phyloP scores from a whole-genome alignment of 176 grass and related monocot genomes.

The Oryza coarctata region DNA sequence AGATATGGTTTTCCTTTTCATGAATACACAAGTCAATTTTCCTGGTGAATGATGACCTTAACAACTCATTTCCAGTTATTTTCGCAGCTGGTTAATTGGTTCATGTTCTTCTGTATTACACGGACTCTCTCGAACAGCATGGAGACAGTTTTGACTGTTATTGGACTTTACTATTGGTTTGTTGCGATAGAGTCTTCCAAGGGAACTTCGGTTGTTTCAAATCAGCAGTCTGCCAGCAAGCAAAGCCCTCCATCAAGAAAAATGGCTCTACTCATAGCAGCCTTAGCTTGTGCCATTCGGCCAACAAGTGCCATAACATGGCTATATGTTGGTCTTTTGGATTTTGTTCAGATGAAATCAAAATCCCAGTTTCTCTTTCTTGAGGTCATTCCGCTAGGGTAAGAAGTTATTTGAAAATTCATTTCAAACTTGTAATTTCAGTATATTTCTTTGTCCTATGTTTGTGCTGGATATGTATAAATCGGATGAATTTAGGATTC shows the following conservation, averaged over 20 bases:
- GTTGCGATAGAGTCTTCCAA: constrained; percentile 45
- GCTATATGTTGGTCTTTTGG: constrained; percentile 77
- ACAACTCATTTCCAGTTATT: constrained; percentile 57
- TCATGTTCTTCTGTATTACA: constrained; percentile 86
- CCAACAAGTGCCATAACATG: constrained; percentile 94
- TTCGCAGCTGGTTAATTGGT: constrained; percentile 88
- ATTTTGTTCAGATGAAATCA: constrained; percentile 68
- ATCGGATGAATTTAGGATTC: not conserved
- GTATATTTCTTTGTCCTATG: not conserved
- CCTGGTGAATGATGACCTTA: constrained; percentile 46
- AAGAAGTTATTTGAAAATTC: constrained; percentile 38
- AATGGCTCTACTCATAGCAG: constrained; percentile 66
- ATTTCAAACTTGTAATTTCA: constrained; percentile 4
- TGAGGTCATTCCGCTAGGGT: constrained; percentile 78
- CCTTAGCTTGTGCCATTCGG: constrained; percentile 81
- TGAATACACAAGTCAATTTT: not conserved
- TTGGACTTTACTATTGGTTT: constrained; percentile 87
- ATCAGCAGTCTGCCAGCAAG: not conserved
- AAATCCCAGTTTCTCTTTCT: constrained; percentile 60
- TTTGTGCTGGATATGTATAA: not conserved
- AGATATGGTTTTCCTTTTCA: constrained; percentile 4
- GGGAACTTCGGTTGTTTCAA: constrained; percentile 36
- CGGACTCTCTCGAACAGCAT: constrained; percentile 89
- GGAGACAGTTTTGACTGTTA: constrained; percentile 78
- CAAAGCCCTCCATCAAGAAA: constrained; percentile 64